These are phyloP conservation scores for Camillea tinctor DNA, from an alignment of 2,329 filamentous ascomycete genomes.

Conservation along the genomic window DNA sequence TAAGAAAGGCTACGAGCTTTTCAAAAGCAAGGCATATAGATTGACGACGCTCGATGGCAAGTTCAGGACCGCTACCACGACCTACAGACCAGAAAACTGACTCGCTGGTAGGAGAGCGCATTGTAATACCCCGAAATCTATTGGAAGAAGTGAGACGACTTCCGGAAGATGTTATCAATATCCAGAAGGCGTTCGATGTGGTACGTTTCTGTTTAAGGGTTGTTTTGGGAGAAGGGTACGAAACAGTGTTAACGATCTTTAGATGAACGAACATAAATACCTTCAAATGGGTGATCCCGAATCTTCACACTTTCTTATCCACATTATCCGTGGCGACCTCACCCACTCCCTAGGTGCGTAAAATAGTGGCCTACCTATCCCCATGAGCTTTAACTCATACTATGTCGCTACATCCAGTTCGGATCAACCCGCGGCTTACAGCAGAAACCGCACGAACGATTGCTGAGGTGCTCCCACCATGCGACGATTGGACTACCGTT, in stretches of 20 bases:
- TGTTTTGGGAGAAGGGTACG: not conserved
- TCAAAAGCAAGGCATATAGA: slow-evolving; percentile 20
- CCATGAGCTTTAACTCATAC: not conserved
- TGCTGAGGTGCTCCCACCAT: slow-evolving; percentile 33
- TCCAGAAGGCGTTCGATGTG: slow-evolving; percentile 21
- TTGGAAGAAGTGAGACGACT: slow-evolving; percentile 29
- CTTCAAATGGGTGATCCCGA: slow-evolving; percentile 11
- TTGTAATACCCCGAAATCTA: slow-evolving; percentile 27
- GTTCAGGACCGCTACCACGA: not conserved
- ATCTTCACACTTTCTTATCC: slow-evolving; percentile 13
- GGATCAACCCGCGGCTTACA: slow-evolving; percentile 38
- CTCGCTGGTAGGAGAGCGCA: slow-evolving; percentile 23
- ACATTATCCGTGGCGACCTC: slow-evolving; percentile 21
- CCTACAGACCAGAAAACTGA: not conserved
- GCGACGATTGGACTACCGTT: slow-evolving; percentile 40
- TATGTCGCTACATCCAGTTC: slow-evolving; percentile 14
- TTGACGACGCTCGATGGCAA: slow-evolving; percentile 24
- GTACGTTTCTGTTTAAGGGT: slow-evolving; percentile 2
- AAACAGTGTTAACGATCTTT: not conserved
- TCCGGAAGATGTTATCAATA: slow-evolving; percentile 30
- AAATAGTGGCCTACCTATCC: not conserved
- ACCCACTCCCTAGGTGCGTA: slow-evolving; percentile 23
- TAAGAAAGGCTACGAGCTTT: slow-evolving; percentile 22
- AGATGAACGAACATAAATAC: slow-evolving; percentile 18
- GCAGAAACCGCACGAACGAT: slow-evolving; percentile 39